Percentiles rank a stretch among this genome's conserved stretches.
phyloP scores from a whole-genome alignment of 139 green algal species.

The Pycnococcus provasolii region DNA sequence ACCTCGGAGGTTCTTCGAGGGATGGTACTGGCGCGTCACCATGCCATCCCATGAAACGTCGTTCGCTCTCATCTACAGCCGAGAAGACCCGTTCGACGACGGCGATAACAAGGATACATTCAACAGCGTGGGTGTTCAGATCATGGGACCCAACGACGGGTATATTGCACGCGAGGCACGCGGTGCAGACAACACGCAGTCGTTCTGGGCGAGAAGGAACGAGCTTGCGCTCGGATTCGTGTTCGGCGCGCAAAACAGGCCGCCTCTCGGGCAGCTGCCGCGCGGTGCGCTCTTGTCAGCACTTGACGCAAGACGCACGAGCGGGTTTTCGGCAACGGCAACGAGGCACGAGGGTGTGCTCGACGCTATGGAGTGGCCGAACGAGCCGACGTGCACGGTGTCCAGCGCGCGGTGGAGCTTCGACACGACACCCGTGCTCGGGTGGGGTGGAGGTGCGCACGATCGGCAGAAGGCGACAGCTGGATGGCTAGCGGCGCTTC shows the following conservation, averaged over 20 bases:
- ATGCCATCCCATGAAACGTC: constrained; percentile 65
- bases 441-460: constrained; percentile 57
- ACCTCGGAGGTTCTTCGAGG: constrained; percentile 76
- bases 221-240: constrained; percentile 53
- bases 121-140: constrained; percentile 40
- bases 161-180: constrained; percentile 78
- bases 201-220: constrained; percentile 65
- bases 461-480: constrained; percentile 62
- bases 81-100: constrained; percentile 65
- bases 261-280: background rate
- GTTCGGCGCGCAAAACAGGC: constrained; percentile 28
- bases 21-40: constrained; percentile 86
- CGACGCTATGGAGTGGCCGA: background rate
- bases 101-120: no score
- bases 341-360: background rate
- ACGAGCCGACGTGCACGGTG: background rate
- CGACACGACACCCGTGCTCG: constrained; percentile 43
- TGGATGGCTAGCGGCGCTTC: constrained; percentile 80
- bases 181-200: constrained; percentile 25
- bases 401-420: constrained; percentile 54
- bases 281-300: background rate
- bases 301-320: background rate
- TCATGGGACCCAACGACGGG: constrained; percentile 81
- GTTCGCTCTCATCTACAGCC: constrained; percentile 90
- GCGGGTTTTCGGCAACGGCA: no score